Evolutionary conservation across 2,329 filamentous ascomycete species (phyloP).

Genomic region (Diaporthe australafricana): DNA sequence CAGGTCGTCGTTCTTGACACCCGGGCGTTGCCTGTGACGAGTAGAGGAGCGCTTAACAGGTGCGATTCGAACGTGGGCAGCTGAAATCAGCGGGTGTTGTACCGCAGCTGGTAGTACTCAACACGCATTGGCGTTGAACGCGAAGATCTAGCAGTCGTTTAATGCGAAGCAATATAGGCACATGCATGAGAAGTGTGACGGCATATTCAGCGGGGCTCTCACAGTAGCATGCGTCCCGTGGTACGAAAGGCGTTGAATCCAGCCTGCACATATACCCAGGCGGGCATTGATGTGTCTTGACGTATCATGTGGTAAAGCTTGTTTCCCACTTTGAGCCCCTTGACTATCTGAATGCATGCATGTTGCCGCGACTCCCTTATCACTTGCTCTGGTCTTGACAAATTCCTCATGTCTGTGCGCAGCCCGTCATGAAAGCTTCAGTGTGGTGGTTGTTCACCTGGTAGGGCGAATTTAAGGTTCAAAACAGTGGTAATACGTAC

Average conservation of each 20-base stretch:
- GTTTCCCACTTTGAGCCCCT: neutral
- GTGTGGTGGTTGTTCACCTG: neutral
- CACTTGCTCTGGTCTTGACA: neutral
- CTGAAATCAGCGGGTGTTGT: no score
- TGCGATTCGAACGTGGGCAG: no score
- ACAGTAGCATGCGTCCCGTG: no score
- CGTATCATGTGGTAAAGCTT: slow-evolving; percentile 1
- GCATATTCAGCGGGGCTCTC: neutral
- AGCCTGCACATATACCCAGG: neutral
- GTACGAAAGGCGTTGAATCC: no score
- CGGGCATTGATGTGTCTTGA: neutral
- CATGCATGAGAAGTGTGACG: neutral
- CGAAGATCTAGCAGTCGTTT: neutral
- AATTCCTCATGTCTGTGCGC: neutral
- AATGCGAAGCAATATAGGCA: neutral
- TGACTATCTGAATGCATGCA: neutral
- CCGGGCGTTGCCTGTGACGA: no score
- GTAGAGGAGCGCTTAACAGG: no score
- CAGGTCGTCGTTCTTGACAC: neutral
- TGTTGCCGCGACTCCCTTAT: neutral
- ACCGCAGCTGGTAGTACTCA: no score
- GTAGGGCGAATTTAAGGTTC: slow-evolving; percentile 9
- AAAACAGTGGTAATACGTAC: neutral
- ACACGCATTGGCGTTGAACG: neutral
- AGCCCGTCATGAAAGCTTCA: neutral